These are phyloP conservation scores for Geranium brycei DNA, from an alignment of 345 rosid species.

Conservation along the genomic window DNA sequence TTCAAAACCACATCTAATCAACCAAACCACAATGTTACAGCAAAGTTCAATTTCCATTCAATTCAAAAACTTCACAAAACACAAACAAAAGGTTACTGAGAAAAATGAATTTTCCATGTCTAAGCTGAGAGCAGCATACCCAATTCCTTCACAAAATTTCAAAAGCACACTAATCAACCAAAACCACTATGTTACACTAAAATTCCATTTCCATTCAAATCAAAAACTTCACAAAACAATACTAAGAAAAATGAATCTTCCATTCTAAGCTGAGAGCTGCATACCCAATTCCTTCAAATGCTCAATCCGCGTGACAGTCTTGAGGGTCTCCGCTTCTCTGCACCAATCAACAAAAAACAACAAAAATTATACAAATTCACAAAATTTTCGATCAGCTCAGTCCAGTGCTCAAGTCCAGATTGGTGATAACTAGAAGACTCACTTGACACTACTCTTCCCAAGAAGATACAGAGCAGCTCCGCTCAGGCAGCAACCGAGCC, in stretches of 20 bases:
- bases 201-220: no score
- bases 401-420: no score
- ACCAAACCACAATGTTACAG: background rate
- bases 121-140: no score
- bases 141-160: no score
- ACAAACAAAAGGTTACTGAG: background rate
- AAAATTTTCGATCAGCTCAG: background rate
- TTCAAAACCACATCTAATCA: no score
- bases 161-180: no score
- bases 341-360: constrained; percentile 1
- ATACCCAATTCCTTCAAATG: constrained; percentile 84
- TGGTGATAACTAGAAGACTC: background rate
- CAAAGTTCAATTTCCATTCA: no score
- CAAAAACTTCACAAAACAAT: background rate
- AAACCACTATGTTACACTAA: background rate
- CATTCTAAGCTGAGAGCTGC: background rate
- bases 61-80: background rate
- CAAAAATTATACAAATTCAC: background rate
- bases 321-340: constrained; percentile 80
- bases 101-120: background rate
- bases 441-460: constrained; percentile 92
- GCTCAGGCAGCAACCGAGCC: constrained; percentile 76
- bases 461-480: constrained; percentile 83
- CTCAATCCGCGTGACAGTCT: constrained; percentile 56
- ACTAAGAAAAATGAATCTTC: background rate